Evolutionary conservation across 805 yeast species (phyloP).

Genomic region (Yamadazyma endophytica): DNA sequence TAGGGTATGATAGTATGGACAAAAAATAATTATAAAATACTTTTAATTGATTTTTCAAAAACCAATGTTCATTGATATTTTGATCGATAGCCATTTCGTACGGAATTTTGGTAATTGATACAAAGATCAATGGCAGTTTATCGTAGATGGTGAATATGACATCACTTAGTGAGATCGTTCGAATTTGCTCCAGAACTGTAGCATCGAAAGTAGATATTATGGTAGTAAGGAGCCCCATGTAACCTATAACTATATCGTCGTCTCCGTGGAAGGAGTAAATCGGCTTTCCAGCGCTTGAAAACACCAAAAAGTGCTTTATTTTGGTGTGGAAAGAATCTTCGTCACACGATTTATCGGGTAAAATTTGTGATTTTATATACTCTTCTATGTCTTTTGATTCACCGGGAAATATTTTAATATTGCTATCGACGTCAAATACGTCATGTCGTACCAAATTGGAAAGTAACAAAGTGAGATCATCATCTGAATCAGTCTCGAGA

Average conservation of each 20-base stretch:
- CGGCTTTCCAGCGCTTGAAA: conserved; percentile 86
- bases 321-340: conserved; percentile 21
- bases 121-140: conserved; percentile 65
- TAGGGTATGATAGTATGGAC: conserved; percentile 80
- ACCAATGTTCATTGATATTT: conserved; percentile 13
- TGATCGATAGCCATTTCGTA: conserved; percentile 35
- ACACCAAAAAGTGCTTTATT: conserved; percentile 69
- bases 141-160: conserved; percentile 57
- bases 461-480: too few relatives aligned
- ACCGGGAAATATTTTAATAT: conserved; percentile 5
- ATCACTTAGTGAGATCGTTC: conserved; percentile 47
- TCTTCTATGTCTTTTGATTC: conserved; percentile 1
- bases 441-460: conserved; percentile 4
- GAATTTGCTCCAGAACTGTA: conserved; percentile 33
- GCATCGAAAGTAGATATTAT: conserved; percentile 66
- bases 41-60: conserved; percentile 52
- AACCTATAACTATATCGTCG: conserved; percentile 62
- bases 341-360: conserved; percentile 12
- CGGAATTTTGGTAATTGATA: conserved; percentile 55
- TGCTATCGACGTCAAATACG: conserved; percentile 1
- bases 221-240: conserved; percentile 79
- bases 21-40: conserved; percentile 71
- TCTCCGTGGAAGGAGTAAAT: conserved; percentile 74
- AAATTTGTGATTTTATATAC: too few relatives aligned
- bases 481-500: not conserved